Base-by-base conservation (phyloP, 257 asterid species). In the Ilex asprella region DNA sequence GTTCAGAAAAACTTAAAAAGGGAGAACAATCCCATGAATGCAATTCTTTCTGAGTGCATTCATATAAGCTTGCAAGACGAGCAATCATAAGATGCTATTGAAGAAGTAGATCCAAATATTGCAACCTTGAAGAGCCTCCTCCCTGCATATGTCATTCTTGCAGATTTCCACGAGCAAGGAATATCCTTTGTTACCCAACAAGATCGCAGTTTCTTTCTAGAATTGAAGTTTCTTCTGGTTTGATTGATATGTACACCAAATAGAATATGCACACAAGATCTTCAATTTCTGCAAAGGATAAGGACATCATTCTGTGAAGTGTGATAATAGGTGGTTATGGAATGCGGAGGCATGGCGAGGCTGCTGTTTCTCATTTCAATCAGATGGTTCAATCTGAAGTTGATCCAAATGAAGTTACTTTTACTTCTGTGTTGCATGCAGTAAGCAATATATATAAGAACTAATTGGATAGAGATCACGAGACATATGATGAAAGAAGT, bases 101-200 rank as follows among this genome's bases (percentile, higher is more conserved):
- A 73, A 65, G 79, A 62, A 39, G 90, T 88, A 58, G 75, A 76
- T 62, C 88, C 81, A 60, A 62, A 91, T 56, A 89, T 81, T n/a
- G 95, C 93, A 61, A 91, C 98, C 30, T 70, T 82, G 84, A 84
- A 77, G 74, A 80, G 96, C 75, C 73, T 88, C 77, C 95, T 91
- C 72, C 98, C 94, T 53, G 98, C 98, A 12, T 88, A 81, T 64
- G 91, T 95, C 55, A 61, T 74, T 41, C 86, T 74, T 69, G 94
- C 95, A 31, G 90, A 86, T 82, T 50, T 86, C 54, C 77, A 68
- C 98, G 86, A 68, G 94, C 84, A 0, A 70, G 69, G 70, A 91
- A 81, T 56, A 55, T 86, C 56, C 98, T 88, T 46, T 56, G 95
- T 60, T 88, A 78, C 75, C 74, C 86, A 31, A 71, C 83, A 58